A percentile compares a stretch with the other conserved stretches of the same genome.
phyloP scores from a whole-genome alignment of 78 protist genomes.

The Emiliania huxleyi region DNA sequence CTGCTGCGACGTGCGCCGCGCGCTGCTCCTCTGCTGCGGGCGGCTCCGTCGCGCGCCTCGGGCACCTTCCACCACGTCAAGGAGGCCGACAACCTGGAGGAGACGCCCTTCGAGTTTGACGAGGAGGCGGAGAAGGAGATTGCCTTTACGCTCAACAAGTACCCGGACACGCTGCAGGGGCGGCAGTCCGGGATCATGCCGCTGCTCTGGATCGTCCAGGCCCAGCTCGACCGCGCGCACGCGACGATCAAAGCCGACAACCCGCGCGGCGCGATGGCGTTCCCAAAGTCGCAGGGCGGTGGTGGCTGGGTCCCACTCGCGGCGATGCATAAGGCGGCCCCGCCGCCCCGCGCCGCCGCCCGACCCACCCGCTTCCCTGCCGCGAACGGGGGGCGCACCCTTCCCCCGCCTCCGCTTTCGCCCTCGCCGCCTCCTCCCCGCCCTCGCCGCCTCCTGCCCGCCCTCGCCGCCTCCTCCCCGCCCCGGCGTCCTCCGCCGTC shows the following conservation, averaged over 20 bases:
- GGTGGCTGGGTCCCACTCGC: conserved; percentile 83
- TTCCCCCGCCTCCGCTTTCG: too few species aligned
- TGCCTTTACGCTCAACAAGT: not conserved
- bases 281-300: not conserved
- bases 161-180: conserved; percentile 23
- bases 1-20: too few species aligned
- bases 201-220: not conserved
- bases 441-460: too few species aligned
- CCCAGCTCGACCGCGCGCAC: not conserved
- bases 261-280: not conserved
- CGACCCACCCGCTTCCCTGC: too few species aligned
- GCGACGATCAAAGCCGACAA: not conserved
- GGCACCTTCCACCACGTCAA: not conserved
- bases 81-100: not conserved
- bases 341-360: too few species aligned
- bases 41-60: too few species aligned
- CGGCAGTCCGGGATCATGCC: not conserved
- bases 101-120: not conserved
- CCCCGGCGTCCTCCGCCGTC: too few species aligned
- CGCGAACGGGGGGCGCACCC: too few species aligned
- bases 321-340: conserved; percentile 92
- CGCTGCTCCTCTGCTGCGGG: too few species aligned
- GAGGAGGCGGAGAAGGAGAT: not conserved
- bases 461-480: too few species aligned
- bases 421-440: too few species aligned